Conservation (phyloP, 2,329 filamentous ascomycete species). For the Ceratocystis eucalypticola region DNA sequence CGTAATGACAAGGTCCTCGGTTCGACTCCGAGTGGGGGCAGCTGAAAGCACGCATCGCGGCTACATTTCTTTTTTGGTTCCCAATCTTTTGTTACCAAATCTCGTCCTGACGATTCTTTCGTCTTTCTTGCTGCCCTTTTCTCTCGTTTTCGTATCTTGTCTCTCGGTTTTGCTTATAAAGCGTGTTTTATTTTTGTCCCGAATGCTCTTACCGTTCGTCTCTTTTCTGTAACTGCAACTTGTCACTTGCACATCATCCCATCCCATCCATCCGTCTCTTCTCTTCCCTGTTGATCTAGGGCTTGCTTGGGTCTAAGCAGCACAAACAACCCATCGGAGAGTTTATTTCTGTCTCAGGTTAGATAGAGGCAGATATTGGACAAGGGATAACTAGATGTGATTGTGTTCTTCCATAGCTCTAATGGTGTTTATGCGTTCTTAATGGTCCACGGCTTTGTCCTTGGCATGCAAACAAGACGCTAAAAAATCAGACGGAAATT, state of each 20-base stretch:
- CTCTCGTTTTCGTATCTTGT: no score
- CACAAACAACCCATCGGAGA: not conserved
- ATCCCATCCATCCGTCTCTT: no score
- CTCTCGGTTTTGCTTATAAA: no score
- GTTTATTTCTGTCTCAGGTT: conserved; percentile 1
- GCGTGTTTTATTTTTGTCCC: no score
- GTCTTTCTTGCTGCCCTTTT: no score
- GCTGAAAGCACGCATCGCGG: accelerated
- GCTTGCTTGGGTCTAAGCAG: not conserved
- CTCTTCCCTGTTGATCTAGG: no score
- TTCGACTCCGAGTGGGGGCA: conserved; percentile 28
- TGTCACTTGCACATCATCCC: conserved; percentile 1
- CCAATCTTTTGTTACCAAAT: not conserved
- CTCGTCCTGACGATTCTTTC: not conserved
- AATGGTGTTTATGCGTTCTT: not conserved
- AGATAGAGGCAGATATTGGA: not conserved
- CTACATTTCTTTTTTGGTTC: not conserved
- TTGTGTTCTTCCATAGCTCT: not conserved
- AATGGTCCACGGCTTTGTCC: not conserved
- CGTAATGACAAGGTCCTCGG: conserved; percentile 29
- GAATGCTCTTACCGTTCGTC: no score
- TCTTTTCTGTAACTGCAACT: not conserved
- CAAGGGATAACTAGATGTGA: no score
- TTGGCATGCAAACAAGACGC: not conserved
- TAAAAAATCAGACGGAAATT: conserved; percentile 3